Base-by-base conservation (phyloP, 441 rosid species). In the Cnidoscolus chayamansa region DNA sequence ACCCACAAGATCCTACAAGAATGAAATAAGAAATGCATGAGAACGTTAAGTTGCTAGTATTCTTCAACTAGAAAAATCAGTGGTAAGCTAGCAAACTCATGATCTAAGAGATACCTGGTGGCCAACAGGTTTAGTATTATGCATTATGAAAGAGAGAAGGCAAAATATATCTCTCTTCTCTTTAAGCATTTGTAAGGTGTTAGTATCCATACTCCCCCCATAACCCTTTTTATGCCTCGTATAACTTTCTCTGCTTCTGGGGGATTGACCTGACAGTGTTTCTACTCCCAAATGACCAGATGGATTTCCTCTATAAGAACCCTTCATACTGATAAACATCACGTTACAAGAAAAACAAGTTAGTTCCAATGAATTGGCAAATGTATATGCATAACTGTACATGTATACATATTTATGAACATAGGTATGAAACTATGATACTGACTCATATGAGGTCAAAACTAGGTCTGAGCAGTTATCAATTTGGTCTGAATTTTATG, bases 61-160 rank as follows among this genome's bases (percentile, higher is more conserved):
- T 63, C 51, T 50, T 10, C 4, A 32, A 45, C 32, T 47, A 61
- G 13, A 54, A 20, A 20, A 32, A 55, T 40, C 61, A 20, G 63
- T 11, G 0, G 45, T 40, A 40, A 5, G 45, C 7, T 40, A 0
- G 13, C 20, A 48, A 17, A 43, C 54, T 66, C 48, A 10, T 57
- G 31, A 57, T n/a, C 20, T 32, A 31, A 30, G 35, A 72, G 61
- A 59, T 82, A 96, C 99, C 98, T 94, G 99, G 80, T 89, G 99
- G 82, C 98, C 99, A 83, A 94, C 96, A 72, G 99, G 99, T 88
- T 92, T 96, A 8, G 98, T 90, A 76, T 96, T 96, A 81, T 92
- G 97, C 72, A 94, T 90, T 75, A 93, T 73, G 74, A 90, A 90
- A 87, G 98, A 92, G 90, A 93, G 91, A 82, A 86, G 80, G 76